Conservation (phyloP, 208 protist species). For the Strigomonas culicis region DNA sequence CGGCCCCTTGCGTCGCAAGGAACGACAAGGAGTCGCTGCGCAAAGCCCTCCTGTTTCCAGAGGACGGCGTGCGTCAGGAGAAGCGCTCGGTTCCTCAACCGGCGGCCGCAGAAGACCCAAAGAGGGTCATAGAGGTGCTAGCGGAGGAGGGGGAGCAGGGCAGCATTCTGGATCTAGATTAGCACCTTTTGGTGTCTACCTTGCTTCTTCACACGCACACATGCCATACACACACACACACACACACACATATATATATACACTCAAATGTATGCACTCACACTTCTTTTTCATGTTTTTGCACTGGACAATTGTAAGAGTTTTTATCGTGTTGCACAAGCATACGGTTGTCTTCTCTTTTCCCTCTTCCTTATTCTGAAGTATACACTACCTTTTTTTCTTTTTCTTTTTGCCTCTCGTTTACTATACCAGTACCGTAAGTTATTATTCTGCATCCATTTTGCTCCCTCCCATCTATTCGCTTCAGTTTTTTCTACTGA, state of each 20-base stretch:
- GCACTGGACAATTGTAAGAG: no score
- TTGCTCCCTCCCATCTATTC: neutral
- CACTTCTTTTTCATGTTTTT: conserved; percentile 2
- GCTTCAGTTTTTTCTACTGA: neutral
- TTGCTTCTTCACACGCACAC: conserved; percentile 4
- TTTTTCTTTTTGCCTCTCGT: conserved; percentile 7
- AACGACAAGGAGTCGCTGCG: no score
- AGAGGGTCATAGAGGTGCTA: no score
- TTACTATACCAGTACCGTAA: neutral
- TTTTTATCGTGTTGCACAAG: no score
- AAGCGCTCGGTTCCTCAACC: no score
- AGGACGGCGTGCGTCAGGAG: no score
- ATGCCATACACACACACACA: conserved; percentile 4
- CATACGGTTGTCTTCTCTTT: no score
- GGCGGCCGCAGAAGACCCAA: no score
- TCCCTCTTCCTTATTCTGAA: conserved; percentile 3
- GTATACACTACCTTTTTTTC: neutral
- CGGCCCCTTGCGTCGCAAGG: neutral
- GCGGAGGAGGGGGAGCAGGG: no score
- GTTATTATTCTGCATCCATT: neutral
- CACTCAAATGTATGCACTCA: conserved; percentile 3
- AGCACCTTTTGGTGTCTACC: neutral
- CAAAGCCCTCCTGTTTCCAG: no score
- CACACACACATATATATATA: conserved; percentile 18
- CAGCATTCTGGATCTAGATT: neutral